Conservation (phyloP, 768 basidiomycete genomes). For the Termitomyces heimii region DNA sequence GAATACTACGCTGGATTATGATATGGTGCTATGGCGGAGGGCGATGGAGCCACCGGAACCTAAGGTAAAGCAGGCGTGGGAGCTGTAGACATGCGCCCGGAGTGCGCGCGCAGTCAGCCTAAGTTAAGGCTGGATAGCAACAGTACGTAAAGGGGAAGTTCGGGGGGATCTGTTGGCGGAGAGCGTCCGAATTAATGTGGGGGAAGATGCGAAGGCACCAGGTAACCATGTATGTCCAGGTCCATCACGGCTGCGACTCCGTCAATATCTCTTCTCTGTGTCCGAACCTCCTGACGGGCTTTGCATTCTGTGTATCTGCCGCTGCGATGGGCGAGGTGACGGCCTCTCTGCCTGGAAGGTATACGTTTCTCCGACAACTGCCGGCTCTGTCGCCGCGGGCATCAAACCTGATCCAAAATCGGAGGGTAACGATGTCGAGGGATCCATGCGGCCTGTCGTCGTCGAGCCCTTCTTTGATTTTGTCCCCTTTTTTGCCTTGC, state of each 20-base stretch:
- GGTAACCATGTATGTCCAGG: background rate
- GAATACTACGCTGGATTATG: conserved; percentile 16
- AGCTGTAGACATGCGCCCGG: conserved; percentile 43
- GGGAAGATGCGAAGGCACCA: conserved; percentile 26
- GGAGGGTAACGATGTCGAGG: conserved; percentile 10
- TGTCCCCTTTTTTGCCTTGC: conserved; percentile 63
- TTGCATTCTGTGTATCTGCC: conserved; percentile 12
- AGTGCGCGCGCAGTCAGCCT: conserved; percentile 38
- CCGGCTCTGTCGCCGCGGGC: conserved; percentile 13
- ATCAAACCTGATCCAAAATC: conserved; percentile 11
- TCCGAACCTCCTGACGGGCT: conserved; percentile 30
- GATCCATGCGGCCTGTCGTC: conserved; percentile 12
- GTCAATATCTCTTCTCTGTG: conserved; percentile 22
- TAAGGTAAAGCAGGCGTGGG: conserved; percentile 40
- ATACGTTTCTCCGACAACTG: conserved; percentile 23
- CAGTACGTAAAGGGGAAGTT: conserved; percentile 41
- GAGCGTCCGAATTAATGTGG: conserved; percentile 35
- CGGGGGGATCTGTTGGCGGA: conserved; percentile 33
- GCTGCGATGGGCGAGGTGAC: conserved; percentile 13
- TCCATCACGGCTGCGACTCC: conserved; percentile 11
- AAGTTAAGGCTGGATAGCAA: conserved; percentile 46
- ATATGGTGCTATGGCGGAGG: conserved; percentile 5
- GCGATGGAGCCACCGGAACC: conserved; percentile 14
- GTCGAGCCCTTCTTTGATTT: conserved; percentile 33
- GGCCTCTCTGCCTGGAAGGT: conserved; percentile 21